phyloP scores from a whole-genome alignment of 2,329 filamentous ascomycete species.

The Monilinia fructicola region DNA sequence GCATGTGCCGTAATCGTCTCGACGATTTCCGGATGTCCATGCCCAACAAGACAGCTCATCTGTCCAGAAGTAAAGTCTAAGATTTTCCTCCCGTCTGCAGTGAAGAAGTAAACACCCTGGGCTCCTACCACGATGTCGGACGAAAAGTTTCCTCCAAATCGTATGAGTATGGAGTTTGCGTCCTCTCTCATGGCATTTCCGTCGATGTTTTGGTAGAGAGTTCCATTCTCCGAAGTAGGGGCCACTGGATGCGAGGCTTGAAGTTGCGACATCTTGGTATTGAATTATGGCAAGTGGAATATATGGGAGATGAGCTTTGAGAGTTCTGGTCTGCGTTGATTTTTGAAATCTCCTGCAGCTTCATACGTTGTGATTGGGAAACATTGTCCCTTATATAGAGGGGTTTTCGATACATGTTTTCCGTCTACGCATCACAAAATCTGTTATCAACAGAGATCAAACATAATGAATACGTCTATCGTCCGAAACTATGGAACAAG shows the following conservation, averaged over 20 bases:
- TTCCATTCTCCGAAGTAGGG: background rate
- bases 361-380: background rate
- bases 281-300: background rate
- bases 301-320: background rate
- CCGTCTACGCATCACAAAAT: background rate
- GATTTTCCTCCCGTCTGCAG: constrained; percentile 46
- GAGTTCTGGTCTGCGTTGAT: background rate
- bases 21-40: constrained; percentile 59
- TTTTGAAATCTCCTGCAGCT: background rate
- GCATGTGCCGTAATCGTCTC: constrained; percentile 51
- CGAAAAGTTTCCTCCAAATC: constrained; percentile 32
- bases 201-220: constrained; percentile 27
- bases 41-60: constrained; percentile 59
- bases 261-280: background rate
- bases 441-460: background rate
- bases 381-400: background rate
- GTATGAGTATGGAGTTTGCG: constrained; percentile 27
- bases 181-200: constrained; percentile 24
- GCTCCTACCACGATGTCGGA: constrained; percentile 31
- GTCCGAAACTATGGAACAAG: background rate
- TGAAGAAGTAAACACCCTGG: constrained; percentile 44
- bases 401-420: background rate
- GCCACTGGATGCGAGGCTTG: background rate
- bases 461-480: background rate
- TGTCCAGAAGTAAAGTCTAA: constrained; percentile 62